Base-by-base conservation (phyloP, 2,329 filamentous ascomycete species). In the Chaetomium strumarium region DNA sequence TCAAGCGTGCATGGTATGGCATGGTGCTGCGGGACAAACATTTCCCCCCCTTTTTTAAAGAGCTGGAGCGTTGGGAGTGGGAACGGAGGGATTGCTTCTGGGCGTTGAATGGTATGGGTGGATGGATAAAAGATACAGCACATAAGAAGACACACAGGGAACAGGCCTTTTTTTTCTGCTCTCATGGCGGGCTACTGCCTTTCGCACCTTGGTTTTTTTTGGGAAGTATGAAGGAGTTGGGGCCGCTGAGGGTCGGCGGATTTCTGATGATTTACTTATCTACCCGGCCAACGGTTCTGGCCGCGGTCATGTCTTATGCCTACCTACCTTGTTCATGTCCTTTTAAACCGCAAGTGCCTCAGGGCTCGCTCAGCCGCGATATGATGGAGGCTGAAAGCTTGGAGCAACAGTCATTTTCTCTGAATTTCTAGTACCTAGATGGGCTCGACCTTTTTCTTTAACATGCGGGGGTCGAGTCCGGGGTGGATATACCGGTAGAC, bases 331-430 rank as follows among this genome's bases (percentile, higher is more conserved):
- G 10, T 29, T 29, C 20, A 14, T n/a, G 5, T 41, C 16, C n/a
- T 20, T 44, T 24, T 41, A 46, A 40, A 41, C 29, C 17, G 46
- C 43, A 29, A 46, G 42, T 51, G 49, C 49, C 49, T 46, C 49
- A 41, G 42, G 49, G 49, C 43, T 30, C 10, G 29, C 34, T 46
- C 36, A 51, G 30, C 30, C 36, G 30, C 10, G 33, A 34, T 1
- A 46, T 51, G 17, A 46, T 38, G 31, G 31, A 24, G 16, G n/a
- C 8, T 12, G 37, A 34, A 14, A 34, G 33, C 5, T 14, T 34
- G 33, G 33, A 10, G 24, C 24, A 24, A 24, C 7, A 24, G 24
- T 4, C 7, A 4, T 24, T 24, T 24, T 7, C 24, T 24, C 7
- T 7, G 24, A 7, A 4, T 24, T 24, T 7, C 24, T 24, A 24